These are phyloP conservation scores for Curvularia sp. DNA, from an alignment of 2,329 filamentous ascomycete genomes.

Conservation along the genomic window DNA sequence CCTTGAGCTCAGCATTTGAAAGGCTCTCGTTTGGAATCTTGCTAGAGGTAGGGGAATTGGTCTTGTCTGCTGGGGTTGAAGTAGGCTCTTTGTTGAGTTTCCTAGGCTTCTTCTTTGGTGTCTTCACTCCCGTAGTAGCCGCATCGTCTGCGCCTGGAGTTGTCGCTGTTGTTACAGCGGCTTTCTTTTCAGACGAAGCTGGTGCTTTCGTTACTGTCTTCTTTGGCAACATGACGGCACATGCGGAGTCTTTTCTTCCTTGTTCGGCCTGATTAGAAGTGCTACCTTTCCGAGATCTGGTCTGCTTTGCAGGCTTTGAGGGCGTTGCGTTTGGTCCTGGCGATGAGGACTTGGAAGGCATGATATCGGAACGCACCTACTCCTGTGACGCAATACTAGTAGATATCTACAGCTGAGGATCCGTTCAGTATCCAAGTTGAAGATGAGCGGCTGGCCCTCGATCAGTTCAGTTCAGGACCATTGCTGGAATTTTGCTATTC, in stretches of 20 bases:
- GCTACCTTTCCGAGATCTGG: slow-evolving; percentile 33
- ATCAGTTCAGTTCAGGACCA: neutral
- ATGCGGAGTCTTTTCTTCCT: slow-evolving; percentile 39
- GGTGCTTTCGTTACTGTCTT: slow-evolving; percentile 18
- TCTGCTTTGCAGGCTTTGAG: slow-evolving; percentile 26
- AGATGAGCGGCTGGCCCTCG: neutral
- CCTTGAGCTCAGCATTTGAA: slow-evolving; percentile 41
- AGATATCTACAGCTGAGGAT: neutral
- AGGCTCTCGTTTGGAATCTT: slow-evolving; percentile 14
- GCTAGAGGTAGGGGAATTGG: slow-evolving; percentile 5
- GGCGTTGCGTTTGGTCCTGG: slow-evolving; percentile 32
- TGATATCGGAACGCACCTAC: slow-evolving; percentile 12
- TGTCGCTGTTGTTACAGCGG: slow-evolving; percentile 7
- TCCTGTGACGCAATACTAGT: neutral
- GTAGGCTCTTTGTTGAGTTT: slow-evolving; percentile 45
- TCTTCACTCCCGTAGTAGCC: slow-evolving; percentile 1
- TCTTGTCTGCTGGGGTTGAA: slow-evolving; percentile 7
- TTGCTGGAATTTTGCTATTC: neutral
- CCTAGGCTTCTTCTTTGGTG: slow-evolving; percentile 32
- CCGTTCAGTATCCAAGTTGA: neutral
- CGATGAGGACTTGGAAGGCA: slow-evolving; percentile 40
- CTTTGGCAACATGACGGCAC: slow-evolving; percentile 34
- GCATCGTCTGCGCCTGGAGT: slow-evolving; percentile 18
- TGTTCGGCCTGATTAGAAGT: slow-evolving; percentile 11
- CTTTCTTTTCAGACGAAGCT: slow-evolving; percentile 5